Conservation (phyloP, 495 filamentous ascomycete species). For the Hypoxylon fragiforme region DNA sequence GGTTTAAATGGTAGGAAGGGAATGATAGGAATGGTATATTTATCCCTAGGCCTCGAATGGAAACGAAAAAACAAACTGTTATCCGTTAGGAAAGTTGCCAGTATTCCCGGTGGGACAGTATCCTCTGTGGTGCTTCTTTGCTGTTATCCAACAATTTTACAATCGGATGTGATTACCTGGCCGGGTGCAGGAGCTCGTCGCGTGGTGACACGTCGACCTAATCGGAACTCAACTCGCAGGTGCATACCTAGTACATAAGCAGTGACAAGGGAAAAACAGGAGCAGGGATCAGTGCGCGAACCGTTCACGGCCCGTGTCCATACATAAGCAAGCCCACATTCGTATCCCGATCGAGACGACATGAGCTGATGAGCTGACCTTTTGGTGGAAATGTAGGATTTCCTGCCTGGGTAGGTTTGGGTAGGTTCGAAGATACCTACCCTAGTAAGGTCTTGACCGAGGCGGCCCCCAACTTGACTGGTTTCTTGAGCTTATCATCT, state of each 20-base stretch:
- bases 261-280: too few species aligned
- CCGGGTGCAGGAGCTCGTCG: slow-evolving; percentile 19
- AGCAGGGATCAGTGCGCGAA: slow-evolving; percentile 16
- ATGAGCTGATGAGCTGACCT: slow-evolving; percentile 16
- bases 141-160: slow-evolving; percentile 7
- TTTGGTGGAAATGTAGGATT: slow-evolving; percentile 16
- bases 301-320: slow-evolving; percentile 15
- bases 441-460: slow-evolving; percentile 5
- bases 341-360: slow-evolving; percentile 23
- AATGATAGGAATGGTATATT: too few species aligned
- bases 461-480: slow-evolving; percentile 24
- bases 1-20: too few species aligned
- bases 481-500: slow-evolving; percentile 3
- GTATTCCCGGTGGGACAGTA: slow-evolving; percentile 17
- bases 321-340: neutral
- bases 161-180: slow-evolving; percentile 22
- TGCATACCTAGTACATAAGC: too few species aligned
- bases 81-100: slow-evolving; percentile 17
- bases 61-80: slow-evolving; percentile 1
- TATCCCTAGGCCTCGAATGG: too few species aligned
- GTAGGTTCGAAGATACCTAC: neutral
- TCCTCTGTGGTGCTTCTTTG: slow-evolving; percentile 16
- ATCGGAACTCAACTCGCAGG: slow-evolving; percentile 17
- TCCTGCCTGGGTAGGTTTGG: slow-evolving; percentile 19
- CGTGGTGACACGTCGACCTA: slow-evolving; percentile 29